These are phyloP conservation scores for Suhomyces chickasaworum DNA, from an alignment of 1,139 yeast genomes.

Conservation along the genomic window DNA sequence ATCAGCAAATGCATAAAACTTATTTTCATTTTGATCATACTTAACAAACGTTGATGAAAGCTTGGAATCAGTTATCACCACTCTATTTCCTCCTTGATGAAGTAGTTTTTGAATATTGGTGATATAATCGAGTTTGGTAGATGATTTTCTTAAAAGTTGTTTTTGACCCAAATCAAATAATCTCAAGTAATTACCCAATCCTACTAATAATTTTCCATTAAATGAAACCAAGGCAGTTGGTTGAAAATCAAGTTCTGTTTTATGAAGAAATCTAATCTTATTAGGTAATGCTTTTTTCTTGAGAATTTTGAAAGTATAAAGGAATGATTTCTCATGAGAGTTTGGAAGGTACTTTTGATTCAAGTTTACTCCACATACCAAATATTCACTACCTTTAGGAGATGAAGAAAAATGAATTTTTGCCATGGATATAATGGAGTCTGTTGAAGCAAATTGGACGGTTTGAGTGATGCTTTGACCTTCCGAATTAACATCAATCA, in stretches of 20 bases:
- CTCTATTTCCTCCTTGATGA: constrained; percentile 54
- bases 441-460: constrained; percentile 43
- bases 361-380: constrained; percentile 53
- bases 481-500: constrained; percentile 36
- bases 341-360: constrained; percentile 42
- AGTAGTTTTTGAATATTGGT: constrained; percentile 52
- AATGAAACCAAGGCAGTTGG: constrained; percentile 57
- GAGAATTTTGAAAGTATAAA: constrained; percentile 48
- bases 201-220: constrained; percentile 64
- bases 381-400: constrained; percentile 30
- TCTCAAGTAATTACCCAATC: constrained; percentile 54
- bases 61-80: constrained; percentile 67
- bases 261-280: constrained; percentile 55
- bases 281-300: constrained; percentile 25
- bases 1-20: constrained; percentile 65
- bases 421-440: constrained; percentile 38
- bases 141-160: constrained; percentile 71
- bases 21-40: constrained; percentile 53
- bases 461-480: constrained; percentile 40
- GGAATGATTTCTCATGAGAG: constrained; percentile 29
- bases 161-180: constrained; percentile 76
- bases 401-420: constrained; percentile 23
- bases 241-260: constrained; percentile 55
- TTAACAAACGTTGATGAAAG: constrained; percentile 63
- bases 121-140: constrained; percentile 41